A percentile compares a stretch with the other conserved stretches of the same genome.
Conservation (phyloP, 495 filamentous ascomycete species). For the Neurospora sp. region DNA sequence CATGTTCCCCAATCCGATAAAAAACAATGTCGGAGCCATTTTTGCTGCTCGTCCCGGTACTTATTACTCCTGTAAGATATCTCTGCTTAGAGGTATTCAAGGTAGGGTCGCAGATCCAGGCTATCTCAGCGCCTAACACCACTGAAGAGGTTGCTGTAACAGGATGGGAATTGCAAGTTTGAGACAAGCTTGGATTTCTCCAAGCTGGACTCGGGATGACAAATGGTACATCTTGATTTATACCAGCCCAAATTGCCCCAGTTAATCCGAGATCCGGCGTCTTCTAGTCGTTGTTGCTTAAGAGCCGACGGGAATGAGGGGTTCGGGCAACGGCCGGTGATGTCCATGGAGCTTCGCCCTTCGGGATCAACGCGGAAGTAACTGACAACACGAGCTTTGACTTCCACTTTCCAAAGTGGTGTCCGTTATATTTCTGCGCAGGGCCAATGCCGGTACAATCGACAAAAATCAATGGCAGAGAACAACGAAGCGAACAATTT, state of each 20-base stretch:
- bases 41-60: not conserved
- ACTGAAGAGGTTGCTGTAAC: not conserved
- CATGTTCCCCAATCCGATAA: constrained; percentile 89
- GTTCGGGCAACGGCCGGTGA: not conserved
- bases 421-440: not conserved
- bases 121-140: not conserved
- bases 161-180: not conserved
- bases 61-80: not conserved
- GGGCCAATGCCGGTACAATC: not conserved
- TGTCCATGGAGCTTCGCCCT: not conserved
- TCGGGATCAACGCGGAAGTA: not conserved
- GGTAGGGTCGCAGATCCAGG: not conserved
- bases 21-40: constrained; percentile 60
- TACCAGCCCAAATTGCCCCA: not conserved
- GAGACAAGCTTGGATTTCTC: not conserved
- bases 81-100: not conserved
- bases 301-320: not conserved
- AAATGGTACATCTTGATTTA: not conserved
- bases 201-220: not conserved
- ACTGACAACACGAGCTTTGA: not conserved
- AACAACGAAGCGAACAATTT: not conserved
- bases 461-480: not conserved
- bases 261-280: not conserved
- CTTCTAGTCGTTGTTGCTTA: not conserved
- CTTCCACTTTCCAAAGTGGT: not conserved